Percentiles rank a stretch among this genome's conserved stretches.
These are phyloP conservation scores for Neurospora crassa DNA, from an alignment of 2,329 filamentous ascomycete species.

Conservation along the genomic window DNA sequence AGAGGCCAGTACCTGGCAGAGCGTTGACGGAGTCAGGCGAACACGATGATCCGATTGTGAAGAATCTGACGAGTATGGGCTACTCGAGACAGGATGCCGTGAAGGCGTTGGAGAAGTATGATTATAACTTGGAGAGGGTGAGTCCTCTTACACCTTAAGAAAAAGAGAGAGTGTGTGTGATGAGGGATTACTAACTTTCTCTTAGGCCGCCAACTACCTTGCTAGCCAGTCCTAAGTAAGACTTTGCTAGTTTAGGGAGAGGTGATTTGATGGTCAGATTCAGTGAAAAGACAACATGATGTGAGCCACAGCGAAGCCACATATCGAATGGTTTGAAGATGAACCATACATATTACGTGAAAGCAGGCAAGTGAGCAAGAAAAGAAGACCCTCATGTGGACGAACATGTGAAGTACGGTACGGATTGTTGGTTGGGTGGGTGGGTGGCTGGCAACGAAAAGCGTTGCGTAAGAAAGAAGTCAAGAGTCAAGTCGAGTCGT, in stretches of 20 bases:
- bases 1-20: conserved; percentile 38
- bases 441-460: neutral
- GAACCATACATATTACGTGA: neutral
- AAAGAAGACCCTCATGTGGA: neutral
- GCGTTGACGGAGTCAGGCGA: conserved; percentile 64
- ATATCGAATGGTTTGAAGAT: neutral
- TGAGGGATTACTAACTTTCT: conserved; percentile 2
- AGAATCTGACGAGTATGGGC: conserved; percentile 83
- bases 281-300: neutral
- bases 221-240: conserved; percentile 41
- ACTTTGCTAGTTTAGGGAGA: neutral
- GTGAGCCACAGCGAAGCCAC: neutral
- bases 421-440: neutral
- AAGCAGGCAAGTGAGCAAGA: neutral
- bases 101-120: conserved; percentile 79
- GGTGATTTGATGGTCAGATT: neutral
- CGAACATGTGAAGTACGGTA: neutral
- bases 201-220: conserved; percentile 45
- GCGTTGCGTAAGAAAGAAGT: neutral
- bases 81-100: conserved; percentile 68
- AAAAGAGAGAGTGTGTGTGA: too few relatives aligned
- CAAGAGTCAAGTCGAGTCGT: neutral
- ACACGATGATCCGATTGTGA: conserved; percentile 86
- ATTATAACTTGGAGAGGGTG: conserved; percentile 94
- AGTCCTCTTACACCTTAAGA: conserved; percentile 23